Conservation (phyloP, 345 rosid genomes). For the Eucalyptus globulus region DNA sequence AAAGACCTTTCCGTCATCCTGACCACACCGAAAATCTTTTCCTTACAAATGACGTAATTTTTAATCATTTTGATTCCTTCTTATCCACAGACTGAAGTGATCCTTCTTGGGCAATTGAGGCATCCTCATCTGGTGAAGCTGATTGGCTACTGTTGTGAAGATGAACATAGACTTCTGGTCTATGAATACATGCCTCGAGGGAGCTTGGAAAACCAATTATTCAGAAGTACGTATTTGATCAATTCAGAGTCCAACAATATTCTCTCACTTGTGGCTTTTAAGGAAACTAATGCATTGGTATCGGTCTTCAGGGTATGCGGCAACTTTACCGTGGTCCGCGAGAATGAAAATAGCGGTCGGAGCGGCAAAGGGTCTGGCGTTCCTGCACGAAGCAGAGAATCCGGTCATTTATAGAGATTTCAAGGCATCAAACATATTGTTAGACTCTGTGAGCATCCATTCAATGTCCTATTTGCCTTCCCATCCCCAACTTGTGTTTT, state of each 20-base stretch:
- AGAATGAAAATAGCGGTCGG: slow-evolving; percentile 89
- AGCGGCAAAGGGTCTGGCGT: slow-evolving; percentile 83
- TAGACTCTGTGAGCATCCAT: slow-evolving; percentile 53
- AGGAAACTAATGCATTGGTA: not conserved
- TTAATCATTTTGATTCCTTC: not conserved
- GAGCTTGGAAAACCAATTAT: slow-evolving; percentile 82
- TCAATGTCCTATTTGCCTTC: not conserved
- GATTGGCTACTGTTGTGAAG: slow-evolving; percentile 89
- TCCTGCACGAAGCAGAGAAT: slow-evolving; percentile 68
- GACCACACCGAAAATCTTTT: not conserved
- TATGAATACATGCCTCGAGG: slow-evolving; percentile 96
- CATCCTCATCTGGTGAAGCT: slow-evolving; percentile 75
- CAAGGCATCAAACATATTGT: slow-evolving; percentile 78
- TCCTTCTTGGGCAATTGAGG: slow-evolving; percentile 67
- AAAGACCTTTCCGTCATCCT: not conserved
- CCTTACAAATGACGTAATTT: not conserved
- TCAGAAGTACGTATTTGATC: slow-evolving; percentile 40
- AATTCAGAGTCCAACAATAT: not conserved
- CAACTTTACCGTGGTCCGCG: slow-evolving; percentile 75
- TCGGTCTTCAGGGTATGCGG: slow-evolving; percentile 44
- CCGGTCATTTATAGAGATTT: slow-evolving; percentile 88
- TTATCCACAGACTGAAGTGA: slow-evolving; percentile 69
- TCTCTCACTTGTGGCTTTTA: not conserved
- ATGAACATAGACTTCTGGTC: slow-evolving; percentile 71
- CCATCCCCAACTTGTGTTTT: not conserved